Evolutionary conservation across 164 flowering plant genomes (phyloP), one percentile per base, ranked within the genome.

Genomic region (Nymphaea thermarum): DNA sequence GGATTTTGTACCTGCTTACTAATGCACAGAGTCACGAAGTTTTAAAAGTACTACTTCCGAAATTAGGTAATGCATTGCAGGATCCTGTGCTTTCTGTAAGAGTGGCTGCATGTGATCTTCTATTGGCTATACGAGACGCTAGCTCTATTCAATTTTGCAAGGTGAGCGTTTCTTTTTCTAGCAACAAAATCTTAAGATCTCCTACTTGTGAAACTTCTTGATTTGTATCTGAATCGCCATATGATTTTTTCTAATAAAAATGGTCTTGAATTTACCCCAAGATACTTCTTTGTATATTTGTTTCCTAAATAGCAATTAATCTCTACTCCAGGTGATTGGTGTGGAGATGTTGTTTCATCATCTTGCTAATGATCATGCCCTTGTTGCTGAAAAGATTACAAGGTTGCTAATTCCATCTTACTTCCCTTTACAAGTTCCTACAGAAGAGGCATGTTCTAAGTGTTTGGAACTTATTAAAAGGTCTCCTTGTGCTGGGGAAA

Each of bases 11-110:
- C 80, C 77, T 95, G 76, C 86, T 95, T 72, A 96, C 88, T 4
- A 95, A 92, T 75, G 96, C 98, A n/a, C 96, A 85, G 70, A 78
- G 93, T 74, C 99, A 89, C 76, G 94, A 92, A 75, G 72, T 95
- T 68, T 86, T 95, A 17, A 92, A 87, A 83, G 97, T 92, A 67
- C 90, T 92, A 72, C 81, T 95, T 74, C 93, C 99, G 57, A 86
- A 97, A 77, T 60, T 90, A 65, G 82, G 93, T 3, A 82, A 81
- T 72, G 74, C 92, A 77, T 84, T 95, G 62, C 65, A 70, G 53
- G 98, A 95, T 78, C 73, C 84, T 71, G 73, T 70, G 71, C 78
- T 85, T 66, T 76, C 86, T 11, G 77, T 87, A 41, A 82, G 90
- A 70, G 74, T 76, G 66, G 87, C 97, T 66, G 53, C 81, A 12